These are phyloP conservation scores for Madurella mycetomatis DNA, from an alignment of 2,329 filamentous ascomycete species.

Conservation along the genomic window DNA sequence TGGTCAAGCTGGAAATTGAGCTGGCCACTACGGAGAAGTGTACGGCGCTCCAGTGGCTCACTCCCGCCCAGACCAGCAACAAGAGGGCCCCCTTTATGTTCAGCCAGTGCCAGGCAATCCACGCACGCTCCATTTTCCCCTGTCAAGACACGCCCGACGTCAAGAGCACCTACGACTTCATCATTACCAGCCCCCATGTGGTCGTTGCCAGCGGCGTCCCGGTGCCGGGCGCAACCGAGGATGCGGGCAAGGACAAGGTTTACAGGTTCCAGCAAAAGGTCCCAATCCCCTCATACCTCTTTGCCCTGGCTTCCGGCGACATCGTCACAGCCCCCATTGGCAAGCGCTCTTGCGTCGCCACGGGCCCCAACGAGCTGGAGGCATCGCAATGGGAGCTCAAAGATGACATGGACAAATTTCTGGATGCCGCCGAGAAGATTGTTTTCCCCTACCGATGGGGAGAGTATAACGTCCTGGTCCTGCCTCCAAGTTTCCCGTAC, in stretches of 20 bases:
- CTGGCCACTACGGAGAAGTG: constrained; percentile 82
- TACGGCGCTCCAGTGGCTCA: constrained; percentile 93
- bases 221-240: constrained; percentile 42
- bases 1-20: constrained; percentile 57
- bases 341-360: constrained; percentile 76
- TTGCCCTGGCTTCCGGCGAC: constrained; percentile 85
- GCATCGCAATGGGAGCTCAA: constrained; percentile 90
- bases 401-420: constrained; percentile 84
- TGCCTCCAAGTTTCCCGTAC: constrained; percentile 87
- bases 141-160: constrained; percentile 97
- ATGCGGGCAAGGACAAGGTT: constrained; percentile 55
- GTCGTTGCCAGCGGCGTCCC: constrained; percentile 86
- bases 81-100: constrained; percentile 97
- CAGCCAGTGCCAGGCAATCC: constrained; percentile 95
- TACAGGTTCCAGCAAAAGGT: constrained; percentile 88
- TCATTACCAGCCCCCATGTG: constrained; percentile 77
- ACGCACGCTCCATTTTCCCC: constrained; percentile 88
- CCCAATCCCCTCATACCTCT: constrained; percentile 90
- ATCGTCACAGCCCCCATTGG: constrained; percentile 83
- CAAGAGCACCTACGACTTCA: constrained; percentile 91
- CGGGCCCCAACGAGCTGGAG: constrained; percentile 79
- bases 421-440: constrained; percentile 74
- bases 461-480: constrained; percentile 86
- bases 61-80: constrained; percentile 88
- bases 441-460: constrained; percentile 92